phyloP scores from a whole-genome alignment of 768 basidiomycete genomes.

The Phylloporus sp. region DNA sequence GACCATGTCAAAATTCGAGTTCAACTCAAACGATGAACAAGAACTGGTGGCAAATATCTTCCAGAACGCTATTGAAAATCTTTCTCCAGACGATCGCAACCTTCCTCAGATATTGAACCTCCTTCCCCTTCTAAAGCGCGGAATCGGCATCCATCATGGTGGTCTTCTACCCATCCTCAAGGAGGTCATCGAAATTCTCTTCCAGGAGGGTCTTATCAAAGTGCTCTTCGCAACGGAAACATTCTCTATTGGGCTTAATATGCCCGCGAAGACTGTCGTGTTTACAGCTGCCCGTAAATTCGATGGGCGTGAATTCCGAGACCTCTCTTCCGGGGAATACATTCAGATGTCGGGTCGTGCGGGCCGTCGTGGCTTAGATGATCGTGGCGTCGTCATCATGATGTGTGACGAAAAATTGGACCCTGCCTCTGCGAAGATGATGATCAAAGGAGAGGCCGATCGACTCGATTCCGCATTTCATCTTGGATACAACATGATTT shows the following conservation, averaged over 20 bases:
- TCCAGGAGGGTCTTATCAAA: constrained; percentile 97
- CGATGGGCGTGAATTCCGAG: constrained; percentile 92
- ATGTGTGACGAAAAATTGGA: constrained; percentile 99
- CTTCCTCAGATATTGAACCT: constrained; percentile 93
- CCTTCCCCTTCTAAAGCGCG: constrained; percentile 88
- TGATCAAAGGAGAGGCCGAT: constrained; percentile 99
- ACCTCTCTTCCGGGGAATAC: constrained; percentile 93
- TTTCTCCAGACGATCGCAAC: constrained; percentile 80
- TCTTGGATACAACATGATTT: constrained; percentile 97
- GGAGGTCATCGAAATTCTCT: constrained; percentile 98
- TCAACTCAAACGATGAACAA: constrained; percentile 90
- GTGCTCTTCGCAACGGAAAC: constrained; percentile 98
- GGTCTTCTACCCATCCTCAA: constrained; percentile 96
- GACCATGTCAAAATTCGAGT: constrained; percentile 91
- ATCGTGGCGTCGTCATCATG: constrained; percentile 99
- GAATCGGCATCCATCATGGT: constrained; percentile 97
- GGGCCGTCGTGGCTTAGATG: constrained; percentile 93
- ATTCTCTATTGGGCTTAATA: constrained; percentile 96
- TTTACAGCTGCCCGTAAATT: constrained; percentile 96
- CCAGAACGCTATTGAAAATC: constrained; percentile 88
- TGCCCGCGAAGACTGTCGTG: constrained; percentile 99
- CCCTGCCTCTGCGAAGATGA: constrained; percentile 83
- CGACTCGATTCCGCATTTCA: constrained; percentile 97
- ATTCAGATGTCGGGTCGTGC: constrained; percentile 99
- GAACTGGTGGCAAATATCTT: constrained; percentile 85